Evolutionary conservation across 164 flowering plant genomes (phyloP).

Genomic region (Nelumbo lutea): DNA sequence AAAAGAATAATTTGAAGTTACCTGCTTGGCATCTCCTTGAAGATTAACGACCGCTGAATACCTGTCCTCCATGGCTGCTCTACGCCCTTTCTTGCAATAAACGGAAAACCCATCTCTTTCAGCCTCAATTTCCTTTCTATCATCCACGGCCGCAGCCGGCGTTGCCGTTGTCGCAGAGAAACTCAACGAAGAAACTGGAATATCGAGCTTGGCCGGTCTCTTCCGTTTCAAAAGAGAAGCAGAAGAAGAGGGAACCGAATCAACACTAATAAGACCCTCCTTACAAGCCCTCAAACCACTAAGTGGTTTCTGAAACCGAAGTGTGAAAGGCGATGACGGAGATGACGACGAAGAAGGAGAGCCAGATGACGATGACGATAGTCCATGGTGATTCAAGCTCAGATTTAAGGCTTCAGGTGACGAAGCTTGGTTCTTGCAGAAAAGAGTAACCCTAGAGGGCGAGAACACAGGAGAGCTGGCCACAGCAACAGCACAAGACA

Average conservation of each 20-base stretch:
- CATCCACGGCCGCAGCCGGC: constrained; percentile 4
- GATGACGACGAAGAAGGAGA: constrained; percentile 11
- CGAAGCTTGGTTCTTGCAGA: constrained; percentile 25
- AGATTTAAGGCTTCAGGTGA: constrained; percentile 17
- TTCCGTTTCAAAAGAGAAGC: constrained; percentile 52
- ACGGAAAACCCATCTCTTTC: constrained; percentile 62
- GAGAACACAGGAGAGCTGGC: constrained; percentile 41
- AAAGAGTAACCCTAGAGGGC: constrained; percentile 22
- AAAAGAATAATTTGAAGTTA: constrained; percentile 12
- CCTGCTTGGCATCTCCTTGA: constrained; percentile 73
- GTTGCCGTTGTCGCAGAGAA: constrained; percentile 17
- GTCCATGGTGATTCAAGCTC: constrained; percentile 8
- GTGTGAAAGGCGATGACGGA: constrained; percentile 19
- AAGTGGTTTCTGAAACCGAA: constrained; percentile 36
- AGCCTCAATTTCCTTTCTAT: constrained; percentile 31
- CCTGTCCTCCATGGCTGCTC: constrained; percentile 80
- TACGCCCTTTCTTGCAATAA: constrained; percentile 77
- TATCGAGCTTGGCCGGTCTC: constrained; percentile 65
- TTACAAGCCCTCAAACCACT: constrained; percentile 24
- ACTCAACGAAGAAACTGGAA: constrained; percentile 44
- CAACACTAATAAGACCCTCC: constrained; percentile 4
- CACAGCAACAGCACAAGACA: constrained; percentile 40
- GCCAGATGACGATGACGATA: constrained; percentile 9
- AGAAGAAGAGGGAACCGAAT: constrained; percentile 14
- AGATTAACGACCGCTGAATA: constrained; percentile 51